phyloP scores from a whole-genome alignment of 495 filamentous ascomycete species.

The Aspergillus campestris region DNA sequence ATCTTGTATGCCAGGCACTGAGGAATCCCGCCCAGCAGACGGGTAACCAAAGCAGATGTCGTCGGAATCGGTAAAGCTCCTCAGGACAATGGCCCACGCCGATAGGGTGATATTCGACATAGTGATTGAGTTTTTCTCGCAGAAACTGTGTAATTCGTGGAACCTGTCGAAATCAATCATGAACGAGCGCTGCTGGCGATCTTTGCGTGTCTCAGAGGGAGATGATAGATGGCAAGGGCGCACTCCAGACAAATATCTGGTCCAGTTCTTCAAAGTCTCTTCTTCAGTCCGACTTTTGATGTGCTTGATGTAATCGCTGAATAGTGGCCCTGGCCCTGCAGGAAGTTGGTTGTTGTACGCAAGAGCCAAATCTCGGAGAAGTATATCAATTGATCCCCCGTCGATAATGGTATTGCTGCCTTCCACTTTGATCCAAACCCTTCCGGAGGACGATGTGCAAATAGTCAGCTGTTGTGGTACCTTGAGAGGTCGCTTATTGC shows the following conservation, averaged over 20 bases:
- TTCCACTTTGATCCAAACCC: slow-evolving; percentile 43
- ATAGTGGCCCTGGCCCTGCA: slow-evolving; percentile 37
- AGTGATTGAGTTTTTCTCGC: slow-evolving; percentile 38
- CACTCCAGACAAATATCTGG: slow-evolving; percentile 27
- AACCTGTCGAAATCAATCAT: slow-evolving; percentile 28
- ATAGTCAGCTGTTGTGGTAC: slow-evolving; percentile 43
- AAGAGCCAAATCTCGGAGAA: slow-evolving; percentile 33
- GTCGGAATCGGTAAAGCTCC: slow-evolving; percentile 41
- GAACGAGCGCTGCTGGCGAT: slow-evolving; percentile 14
- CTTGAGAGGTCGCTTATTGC: slow-evolving; percentile 24
- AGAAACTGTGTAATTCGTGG: slow-evolving; percentile 36
- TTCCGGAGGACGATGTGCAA: slow-evolving; percentile 29
- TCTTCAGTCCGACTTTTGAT: slow-evolving; percentile 25
- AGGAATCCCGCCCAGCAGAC: slow-evolving; percentile 40
- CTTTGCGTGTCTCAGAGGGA: not conserved
- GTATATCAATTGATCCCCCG: slow-evolving; percentile 32
- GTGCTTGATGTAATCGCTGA: slow-evolving; percentile 49
- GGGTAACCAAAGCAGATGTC: slow-evolving; percentile 53
- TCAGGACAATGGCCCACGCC: slow-evolving; percentile 50
- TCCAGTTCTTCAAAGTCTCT: slow-evolving; percentile 42
- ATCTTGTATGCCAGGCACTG: slow-evolving; percentile 42
- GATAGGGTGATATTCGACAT: slow-evolving; percentile 44
- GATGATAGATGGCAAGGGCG: slow-evolving; percentile 36
- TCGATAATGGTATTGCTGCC: slow-evolving; percentile 50
- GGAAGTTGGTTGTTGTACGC: slow-evolving; percentile 37